Base-by-base conservation (phyloP, 1,139 yeast species). In the Yamadazyma songkhlaensis region DNA sequence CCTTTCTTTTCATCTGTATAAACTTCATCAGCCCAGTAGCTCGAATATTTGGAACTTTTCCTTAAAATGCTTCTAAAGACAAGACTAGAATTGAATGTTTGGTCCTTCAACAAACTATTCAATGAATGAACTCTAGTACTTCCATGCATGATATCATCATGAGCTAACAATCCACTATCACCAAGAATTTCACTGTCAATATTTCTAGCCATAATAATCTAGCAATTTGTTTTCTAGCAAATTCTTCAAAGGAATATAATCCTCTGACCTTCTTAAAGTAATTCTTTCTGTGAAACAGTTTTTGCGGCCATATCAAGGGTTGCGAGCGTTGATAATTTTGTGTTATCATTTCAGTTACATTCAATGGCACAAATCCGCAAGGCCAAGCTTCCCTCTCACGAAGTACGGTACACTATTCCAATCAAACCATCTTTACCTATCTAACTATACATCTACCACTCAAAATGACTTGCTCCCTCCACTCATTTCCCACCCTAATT, bases 1-100 rank as follows among this genome's bases (percentile, higher is more conserved):
- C n/a, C n/a, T n/a, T n/a, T n/a, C n/a, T n/a, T n/a, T n/a, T n/a
- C n/a, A n/a, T n/a, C n/a, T n/a, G n/a, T n/a, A n/a, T n/a, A n/a
- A n/a, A n/a, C n/a, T n/a, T n/a, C n/a, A n/a, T n/a, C n/a, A n/a
- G n/a, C n/a, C 52, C 54, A 43, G 9, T 48, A 45, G 15, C 44
- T 48, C n/a, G 54, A 41, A 4, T 47, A 42, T 30, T 44, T 48
- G 4, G 60, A 48, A 26, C 54, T 50, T 2, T 49, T 53, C 32
- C 41, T 53, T 1, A 60, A 56, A 4, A 17, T 17, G 6, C 20
- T 6, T 2, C 56, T 23, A 30, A 45, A 47, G 40, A 49, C 51
- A 14, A 56, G 37, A 5, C 15, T 37, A 2, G 39, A 29, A 29
- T 43, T 38, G 31, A 37, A 44, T 2, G 42, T 29, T 27, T 45